Conservation (phyloP, 2,329 filamentous ascomycete genomes). For the Ophiocordyceps camponoti-saundersi region DNA sequence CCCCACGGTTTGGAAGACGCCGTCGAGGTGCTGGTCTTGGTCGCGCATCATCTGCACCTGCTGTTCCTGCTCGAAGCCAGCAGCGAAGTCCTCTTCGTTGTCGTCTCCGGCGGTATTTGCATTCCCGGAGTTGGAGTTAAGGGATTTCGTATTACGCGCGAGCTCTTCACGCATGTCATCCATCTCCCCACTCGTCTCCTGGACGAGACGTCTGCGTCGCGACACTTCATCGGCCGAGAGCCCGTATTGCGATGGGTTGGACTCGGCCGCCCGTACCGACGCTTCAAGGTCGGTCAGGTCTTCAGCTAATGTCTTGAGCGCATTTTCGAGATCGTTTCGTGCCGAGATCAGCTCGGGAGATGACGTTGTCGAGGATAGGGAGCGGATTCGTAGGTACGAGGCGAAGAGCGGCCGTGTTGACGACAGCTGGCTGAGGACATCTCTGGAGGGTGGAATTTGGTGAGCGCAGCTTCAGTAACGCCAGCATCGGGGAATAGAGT, state of each 20-base stretch:
- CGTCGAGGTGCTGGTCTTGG: conserved; percentile 85
- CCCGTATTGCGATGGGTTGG: conserved; percentile 73
- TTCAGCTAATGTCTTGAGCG: conserved; percentile 54
- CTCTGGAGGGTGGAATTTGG: conserved; percentile 31
- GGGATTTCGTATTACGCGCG: conserved; percentile 32
- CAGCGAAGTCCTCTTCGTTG: conserved; percentile 46
- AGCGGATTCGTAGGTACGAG: conserved; percentile 90
- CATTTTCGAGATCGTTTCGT: conserved; percentile 46
- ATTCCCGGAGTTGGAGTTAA: conserved; percentile 8
- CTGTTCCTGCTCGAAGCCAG: conserved; percentile 69
- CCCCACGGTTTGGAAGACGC: conserved; percentile 83
- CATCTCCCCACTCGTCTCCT: conserved; percentile 77
- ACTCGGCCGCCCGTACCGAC: conserved; percentile 74
- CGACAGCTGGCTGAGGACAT: conserved; percentile 71
- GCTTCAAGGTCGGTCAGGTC: conserved; percentile 81
- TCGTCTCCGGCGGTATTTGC: conserved; percentile 29
- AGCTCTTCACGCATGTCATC: conserved; percentile 81
- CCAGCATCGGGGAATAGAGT: not conserved
- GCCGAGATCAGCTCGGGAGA: conserved; percentile 78
- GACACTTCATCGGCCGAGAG: conserved; percentile 68
- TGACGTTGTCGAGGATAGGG: conserved; percentile 51
- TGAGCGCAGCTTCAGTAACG: not conserved
- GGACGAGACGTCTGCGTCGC: conserved; percentile 64
- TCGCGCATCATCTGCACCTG: conserved; percentile 86
- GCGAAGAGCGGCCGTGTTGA: conserved; percentile 75